Evolutionary conservation across 306 rosid genomes (phyloP).

Genomic region (Castanopsis chinensis): DNA sequence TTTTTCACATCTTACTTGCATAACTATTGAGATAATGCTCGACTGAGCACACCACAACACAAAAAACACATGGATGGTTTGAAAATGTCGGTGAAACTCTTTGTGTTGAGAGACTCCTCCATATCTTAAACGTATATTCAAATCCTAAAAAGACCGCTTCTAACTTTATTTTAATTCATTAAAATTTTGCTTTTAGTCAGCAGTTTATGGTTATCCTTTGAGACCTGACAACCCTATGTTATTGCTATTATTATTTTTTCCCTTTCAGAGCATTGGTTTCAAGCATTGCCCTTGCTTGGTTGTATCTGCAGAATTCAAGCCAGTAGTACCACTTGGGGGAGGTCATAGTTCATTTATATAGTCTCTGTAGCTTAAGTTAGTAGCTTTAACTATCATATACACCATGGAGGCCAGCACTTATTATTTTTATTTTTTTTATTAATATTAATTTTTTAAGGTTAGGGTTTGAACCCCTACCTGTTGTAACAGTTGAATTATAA

Average conservation of each 20-base stretch:
- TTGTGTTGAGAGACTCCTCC: not conserved
- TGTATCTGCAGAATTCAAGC: conserved; percentile 63
- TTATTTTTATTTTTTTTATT: not conserved
- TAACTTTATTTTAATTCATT: not conserved
- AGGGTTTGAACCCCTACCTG: not conserved
- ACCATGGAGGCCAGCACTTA: not conserved
- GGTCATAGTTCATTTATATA: conserved; percentile 70
- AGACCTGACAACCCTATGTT: conserved; percentile 16
- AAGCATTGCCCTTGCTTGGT: conserved; percentile 59
- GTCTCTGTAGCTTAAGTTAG: not conserved
- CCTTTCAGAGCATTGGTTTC: conserved; percentile 67
- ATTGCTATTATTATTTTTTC: not conserved
- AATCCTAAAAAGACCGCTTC: not conserved
- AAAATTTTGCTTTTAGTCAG: conserved; percentile 3
- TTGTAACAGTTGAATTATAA: too few relatives aligned
- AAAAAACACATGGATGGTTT: too few relatives aligned
- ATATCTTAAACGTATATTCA: not conserved
- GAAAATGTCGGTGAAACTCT: too few relatives aligned
- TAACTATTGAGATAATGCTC: too few relatives aligned
- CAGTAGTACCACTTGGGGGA: conserved; percentile 83
- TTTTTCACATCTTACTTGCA: too few relatives aligned
- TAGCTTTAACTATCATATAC: not conserved
- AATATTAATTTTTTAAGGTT: not conserved
- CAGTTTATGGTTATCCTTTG: conserved; percentile 5
- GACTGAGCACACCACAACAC: too few relatives aligned